phyloP scores from a whole-genome alignment of 2,329 filamentous ascomycete genomes.

The Fragosphaeria purpurea region DNA sequence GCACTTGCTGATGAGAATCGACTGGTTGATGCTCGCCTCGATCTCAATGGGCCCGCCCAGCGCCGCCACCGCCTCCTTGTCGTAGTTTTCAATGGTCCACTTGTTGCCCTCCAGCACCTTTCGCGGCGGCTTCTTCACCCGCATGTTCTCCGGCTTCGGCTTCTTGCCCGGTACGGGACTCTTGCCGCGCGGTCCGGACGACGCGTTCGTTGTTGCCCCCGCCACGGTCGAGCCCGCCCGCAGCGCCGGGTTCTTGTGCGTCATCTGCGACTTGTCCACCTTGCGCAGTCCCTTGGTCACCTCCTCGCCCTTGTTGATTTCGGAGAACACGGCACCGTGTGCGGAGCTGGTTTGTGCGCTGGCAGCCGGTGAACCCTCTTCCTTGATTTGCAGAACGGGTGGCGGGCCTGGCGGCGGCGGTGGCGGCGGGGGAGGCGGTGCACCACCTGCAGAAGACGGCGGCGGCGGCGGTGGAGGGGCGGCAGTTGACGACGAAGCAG shows the following conservation, averaged over 20 bases:
- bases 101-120: constrained; percentile 82
- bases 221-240: constrained; percentile 64
- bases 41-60: constrained; percentile 56
- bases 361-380: constrained; percentile 33
- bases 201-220: constrained; percentile 30
- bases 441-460: constrained; percentile 40
- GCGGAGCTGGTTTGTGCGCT: constrained; percentile 41
- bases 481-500: constrained; percentile 28
- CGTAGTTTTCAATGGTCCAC: constrained; percentile 93
- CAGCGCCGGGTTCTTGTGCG: constrained; percentile 91
- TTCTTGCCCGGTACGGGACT: constrained; percentile 83
- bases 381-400: constrained; percentile 52
- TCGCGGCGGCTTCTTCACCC: constrained; percentile 68
- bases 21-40: constrained; percentile 72
- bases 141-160: constrained; percentile 77
- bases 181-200: constrained; percentile 53
- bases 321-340: constrained; percentile 79
- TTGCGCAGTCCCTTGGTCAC: constrained; percentile 85
- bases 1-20: constrained; percentile 84
- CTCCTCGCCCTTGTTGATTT: constrained; percentile 79
- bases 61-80: constrained; percentile 48
- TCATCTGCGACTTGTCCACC: constrained; percentile 94
- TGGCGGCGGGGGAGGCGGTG: constrained; percentile 54
- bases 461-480: constrained; percentile 39
- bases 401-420: constrained; percentile 63